A percentile compares a stretch with the other conserved stretches of the same genome.
Evolutionary conservation across 305 asterid species (phyloP).

Genomic region (Fraxinus nigra): DNA sequence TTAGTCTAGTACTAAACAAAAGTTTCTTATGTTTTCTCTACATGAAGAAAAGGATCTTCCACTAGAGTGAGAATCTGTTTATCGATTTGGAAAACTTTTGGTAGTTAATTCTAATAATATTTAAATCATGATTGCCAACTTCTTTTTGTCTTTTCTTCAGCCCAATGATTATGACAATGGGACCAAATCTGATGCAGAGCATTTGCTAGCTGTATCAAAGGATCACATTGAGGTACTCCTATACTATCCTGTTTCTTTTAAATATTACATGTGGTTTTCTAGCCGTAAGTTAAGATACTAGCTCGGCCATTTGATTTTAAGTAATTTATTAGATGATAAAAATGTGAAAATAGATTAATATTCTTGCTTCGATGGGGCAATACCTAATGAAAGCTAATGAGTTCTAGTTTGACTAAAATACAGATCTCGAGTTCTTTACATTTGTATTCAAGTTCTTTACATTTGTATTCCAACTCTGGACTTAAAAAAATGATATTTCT

Average conservation of each 20-base stretch:
- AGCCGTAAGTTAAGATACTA: not conserved
- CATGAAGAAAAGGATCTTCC: conserved; percentile 10
- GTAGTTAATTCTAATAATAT: not conserved
- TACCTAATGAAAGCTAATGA: not conserved
- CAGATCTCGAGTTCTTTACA: not conserved
- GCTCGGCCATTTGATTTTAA: not conserved
- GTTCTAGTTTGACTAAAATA: not conserved
- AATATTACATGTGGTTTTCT: not conserved
- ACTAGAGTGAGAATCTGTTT: not conserved
- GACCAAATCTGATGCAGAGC: conserved; percentile 47
- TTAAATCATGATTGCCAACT: not conserved
- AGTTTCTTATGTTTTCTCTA: not conserved
- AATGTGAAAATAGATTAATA: not conserved
- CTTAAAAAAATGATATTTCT: not conserved
- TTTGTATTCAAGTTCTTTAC: not conserved
- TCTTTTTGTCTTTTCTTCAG: conserved; percentile 39
- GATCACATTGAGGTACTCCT: conserved; percentile 86
- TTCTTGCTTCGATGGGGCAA: not conserved
- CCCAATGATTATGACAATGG: conserved; percentile 86
- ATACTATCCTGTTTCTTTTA: not conserved
- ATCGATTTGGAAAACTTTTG: not conserved
- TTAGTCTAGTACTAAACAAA: not conserved
- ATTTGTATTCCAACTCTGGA: not conserved
- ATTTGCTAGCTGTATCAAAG: conserved; percentile 64
- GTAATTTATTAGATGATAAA: not conserved